Evolutionary conservation across 1,284 basidiomycete species (phyloP).

Genomic region (Ustilago sp.): DNA sequence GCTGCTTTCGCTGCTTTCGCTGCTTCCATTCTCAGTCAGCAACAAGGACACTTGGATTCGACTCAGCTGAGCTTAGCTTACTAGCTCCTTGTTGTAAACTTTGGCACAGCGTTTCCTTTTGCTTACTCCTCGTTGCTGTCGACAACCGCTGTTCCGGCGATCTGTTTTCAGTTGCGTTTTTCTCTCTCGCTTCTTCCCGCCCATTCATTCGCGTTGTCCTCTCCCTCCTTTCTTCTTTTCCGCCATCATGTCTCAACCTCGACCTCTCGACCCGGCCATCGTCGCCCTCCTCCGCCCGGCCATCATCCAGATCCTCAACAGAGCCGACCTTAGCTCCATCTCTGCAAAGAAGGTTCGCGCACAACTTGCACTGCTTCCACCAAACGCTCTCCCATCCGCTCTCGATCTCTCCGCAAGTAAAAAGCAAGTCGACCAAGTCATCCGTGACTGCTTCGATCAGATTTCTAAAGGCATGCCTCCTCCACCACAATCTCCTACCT

Average conservation of each 20-base stretch:
- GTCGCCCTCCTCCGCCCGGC: constrained; percentile 54
- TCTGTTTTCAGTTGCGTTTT: not conserved
- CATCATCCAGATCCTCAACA: constrained; percentile 63
- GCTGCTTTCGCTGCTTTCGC: not conserved
- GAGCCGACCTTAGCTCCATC: constrained; percentile 62
- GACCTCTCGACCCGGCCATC: constrained; percentile 38
- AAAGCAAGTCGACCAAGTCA: constrained; percentile 60
- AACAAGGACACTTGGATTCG: not conserved
- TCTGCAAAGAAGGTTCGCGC: constrained; percentile 62
- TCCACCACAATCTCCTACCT: constrained; percentile 35
- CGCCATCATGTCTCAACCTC: constrained; percentile 44
- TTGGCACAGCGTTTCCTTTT: not conserved
- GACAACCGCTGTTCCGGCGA: not conserved
- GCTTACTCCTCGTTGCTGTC: not conserved
- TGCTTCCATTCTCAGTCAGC: not conserved
- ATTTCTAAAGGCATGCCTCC: constrained; percentile 50
- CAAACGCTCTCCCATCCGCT: constrained; percentile 43
- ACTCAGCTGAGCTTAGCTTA: not conserved
- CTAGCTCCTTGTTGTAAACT: not conserved
- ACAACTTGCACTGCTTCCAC: constrained; percentile 54
- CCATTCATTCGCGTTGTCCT: not conserved
- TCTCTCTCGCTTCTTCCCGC: constrained; percentile 6
- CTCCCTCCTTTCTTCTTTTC: not conserved
- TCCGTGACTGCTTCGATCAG: constrained; percentile 64
- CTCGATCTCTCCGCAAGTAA: constrained; percentile 62